Base-by-base conservation (phyloP, 768 basidiomycete species). In the Mycena amicta region DNA sequence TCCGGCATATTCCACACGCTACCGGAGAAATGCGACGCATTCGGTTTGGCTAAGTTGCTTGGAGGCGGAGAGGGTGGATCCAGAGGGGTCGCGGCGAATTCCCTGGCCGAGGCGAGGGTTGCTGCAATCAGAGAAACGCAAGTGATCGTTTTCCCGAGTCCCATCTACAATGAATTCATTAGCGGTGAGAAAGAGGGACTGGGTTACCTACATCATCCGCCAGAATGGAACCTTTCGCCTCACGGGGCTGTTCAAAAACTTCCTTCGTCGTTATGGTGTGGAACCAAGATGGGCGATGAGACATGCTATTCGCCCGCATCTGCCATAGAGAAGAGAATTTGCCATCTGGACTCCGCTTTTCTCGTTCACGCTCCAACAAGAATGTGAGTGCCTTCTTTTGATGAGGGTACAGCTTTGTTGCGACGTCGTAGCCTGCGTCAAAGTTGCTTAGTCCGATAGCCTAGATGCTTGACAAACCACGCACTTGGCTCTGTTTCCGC, bases 331-430 rank as follows among this genome's bases (percentile, higher is more conserved):
- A 88, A 15, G 87, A 85, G 66, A 80, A 83, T 60, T 74, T 81
- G 64, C 89, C 91, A 72, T 84, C 80, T 43, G 74, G 65, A 33
- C 79, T 77, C 30, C 74, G 70, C 60, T 75, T 80, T 73, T 93
- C 91, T 60, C 85, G 81, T 71, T 91, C 88, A 70, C 97, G 84
- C 68, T 97, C 93, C 20, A 98, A 80, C 50, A 99, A 78, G 74
- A 99, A 99, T 1, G 96, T 94, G 20, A 99, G 80, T 23, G 96
- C 97, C 72, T 96, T 96, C 76, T 95, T 96, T 76, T 99, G 97
- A 79, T 99, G 97, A 20, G 96, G 93, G 74, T 98, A 99, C 6
- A 99, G 78, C 47, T 76, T 81, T 22, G 97, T 97, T 33, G 88
- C 89, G 53, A 99, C 85, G 66, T 90, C 86, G 53, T 79, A 67